Conservation (phyloP, 2,329 filamentous ascomycete species). For the Neofusicoccum parvum region DNA sequence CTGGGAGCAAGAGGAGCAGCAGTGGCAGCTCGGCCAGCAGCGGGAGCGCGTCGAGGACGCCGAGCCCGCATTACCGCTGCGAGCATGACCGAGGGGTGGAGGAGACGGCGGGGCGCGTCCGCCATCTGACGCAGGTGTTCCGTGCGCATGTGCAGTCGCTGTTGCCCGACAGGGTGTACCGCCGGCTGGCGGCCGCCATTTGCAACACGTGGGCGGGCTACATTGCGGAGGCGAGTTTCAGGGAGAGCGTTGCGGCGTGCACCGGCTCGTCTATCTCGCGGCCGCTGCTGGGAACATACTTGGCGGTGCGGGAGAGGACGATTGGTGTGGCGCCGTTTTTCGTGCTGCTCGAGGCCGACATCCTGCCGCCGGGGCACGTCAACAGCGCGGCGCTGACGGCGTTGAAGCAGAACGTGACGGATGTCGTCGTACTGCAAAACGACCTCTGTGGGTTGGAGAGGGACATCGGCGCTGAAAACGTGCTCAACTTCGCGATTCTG, state of each 20-base stretch:
- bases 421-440: not conserved
- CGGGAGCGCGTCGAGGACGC: not conserved
- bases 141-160: not conserved
- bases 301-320: not conserved
- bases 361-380: not conserved
- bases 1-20: not conserved
- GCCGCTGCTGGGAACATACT: not conserved
- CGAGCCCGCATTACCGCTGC: not conserved
- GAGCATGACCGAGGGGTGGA: not conserved
- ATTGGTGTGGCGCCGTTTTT: not conserved
- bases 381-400: not conserved
- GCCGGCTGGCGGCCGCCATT: not conserved
- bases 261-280: not conserved
- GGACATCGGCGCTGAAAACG: not conserved
- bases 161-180: not conserved
- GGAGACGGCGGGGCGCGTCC: not conserved
- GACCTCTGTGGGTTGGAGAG: not conserved
- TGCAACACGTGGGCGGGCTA: slow-evolving; percentile 3
- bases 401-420: not conserved
- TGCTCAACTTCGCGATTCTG: not conserved
- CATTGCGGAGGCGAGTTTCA: not conserved
- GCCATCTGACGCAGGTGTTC: not conserved
- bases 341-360: not conserved
- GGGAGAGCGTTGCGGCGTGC: not conserved
- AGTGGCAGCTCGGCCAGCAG: not conserved